A percentile compares a stretch with the other conserved stretches of the same genome.
These are phyloP conservation scores for Paradendryphiella salina DNA, from an alignment of 2,329 filamentous ascomycete genomes.

Conservation along the genomic window DNA sequence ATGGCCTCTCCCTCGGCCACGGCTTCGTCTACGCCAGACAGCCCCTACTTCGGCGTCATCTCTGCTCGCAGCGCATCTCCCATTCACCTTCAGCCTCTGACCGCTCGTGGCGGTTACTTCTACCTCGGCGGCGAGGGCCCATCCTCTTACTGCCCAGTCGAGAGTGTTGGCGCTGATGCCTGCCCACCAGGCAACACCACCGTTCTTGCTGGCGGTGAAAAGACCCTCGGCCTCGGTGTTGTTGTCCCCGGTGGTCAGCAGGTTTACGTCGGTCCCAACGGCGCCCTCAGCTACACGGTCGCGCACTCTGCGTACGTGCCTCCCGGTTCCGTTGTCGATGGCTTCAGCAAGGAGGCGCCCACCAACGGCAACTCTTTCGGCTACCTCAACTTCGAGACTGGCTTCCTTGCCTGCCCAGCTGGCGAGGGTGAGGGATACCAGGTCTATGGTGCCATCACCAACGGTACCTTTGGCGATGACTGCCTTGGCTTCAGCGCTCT, in stretches of 20 bases:
- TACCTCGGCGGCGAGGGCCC: constrained; percentile 53
- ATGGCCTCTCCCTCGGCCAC: not conserved
- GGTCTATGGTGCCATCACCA: constrained; percentile 37
- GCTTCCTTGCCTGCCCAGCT: constrained; percentile 43
- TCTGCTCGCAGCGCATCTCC: constrained; percentile 52
- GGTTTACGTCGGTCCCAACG: constrained; percentile 60
- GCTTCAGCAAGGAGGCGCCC: constrained; percentile 50
- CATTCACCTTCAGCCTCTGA: constrained; percentile 54
- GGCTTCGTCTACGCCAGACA: constrained; percentile 5
- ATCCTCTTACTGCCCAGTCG: constrained; percentile 55
- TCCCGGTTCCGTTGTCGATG: constrained; percentile 54
- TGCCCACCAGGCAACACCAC: constrained; percentile 56
- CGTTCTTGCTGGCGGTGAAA: constrained; percentile 48
- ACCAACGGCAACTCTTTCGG: constrained; percentile 29
- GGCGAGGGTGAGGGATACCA: constrained; percentile 33
- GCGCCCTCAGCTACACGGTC: constrained; percentile 59
- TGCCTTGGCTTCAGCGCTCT: constrained; percentile 46
- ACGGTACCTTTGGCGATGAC: constrained; percentile 22
- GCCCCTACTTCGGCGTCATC: constrained; percentile 50
- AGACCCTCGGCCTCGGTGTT: constrained; percentile 48
- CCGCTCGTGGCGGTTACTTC: constrained; percentile 55
- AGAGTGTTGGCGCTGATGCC: constrained; percentile 34
- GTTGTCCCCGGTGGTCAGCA: constrained; percentile 66
- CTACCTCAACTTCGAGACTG: constrained; percentile 33
- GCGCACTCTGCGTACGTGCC: constrained; percentile 60